A percentile compares a stretch with the other conserved stretches of the same genome.
phyloP scores from a whole-genome alignment of 2,329 filamentous ascomycete species.

The Neocucurbitaria cava region DNA sequence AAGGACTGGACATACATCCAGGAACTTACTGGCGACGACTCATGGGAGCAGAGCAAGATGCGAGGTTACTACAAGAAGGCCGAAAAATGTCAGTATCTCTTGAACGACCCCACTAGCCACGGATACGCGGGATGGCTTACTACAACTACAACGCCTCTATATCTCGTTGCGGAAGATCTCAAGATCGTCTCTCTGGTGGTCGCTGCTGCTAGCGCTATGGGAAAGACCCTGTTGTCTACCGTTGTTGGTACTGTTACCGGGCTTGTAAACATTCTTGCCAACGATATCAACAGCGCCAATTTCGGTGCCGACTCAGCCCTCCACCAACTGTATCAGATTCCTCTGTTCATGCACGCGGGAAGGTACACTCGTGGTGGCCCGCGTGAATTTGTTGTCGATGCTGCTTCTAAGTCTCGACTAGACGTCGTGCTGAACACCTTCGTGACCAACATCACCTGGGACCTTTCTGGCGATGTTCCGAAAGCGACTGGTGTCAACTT shows the following conservation, averaged over 20 bases:
- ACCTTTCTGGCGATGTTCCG: conserved; percentile 61
- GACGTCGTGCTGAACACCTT: conserved; percentile 67
- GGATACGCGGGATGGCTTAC: conserved; percentile 56
- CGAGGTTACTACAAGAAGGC: background rate
- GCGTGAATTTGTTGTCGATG: conserved; percentile 62
- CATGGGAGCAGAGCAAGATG: conserved; percentile 54
- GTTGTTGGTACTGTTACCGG: conserved; percentile 51
- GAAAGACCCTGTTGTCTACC: conserved; percentile 43
- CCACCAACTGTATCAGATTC: conserved; percentile 62
- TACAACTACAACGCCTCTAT: conserved; percentile 59
- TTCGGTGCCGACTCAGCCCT: conserved; percentile 53
- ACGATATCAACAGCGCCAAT: conserved; percentile 57
- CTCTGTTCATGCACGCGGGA: conserved; percentile 56
- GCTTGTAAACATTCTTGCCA: conserved; percentile 55
- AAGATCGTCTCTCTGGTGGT: conserved; percentile 61
- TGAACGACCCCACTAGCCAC: conserved; percentile 16
- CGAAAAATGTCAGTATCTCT: conserved; percentile 1
- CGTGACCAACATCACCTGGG: no score
- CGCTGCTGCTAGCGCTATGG: conserved; percentile 59
- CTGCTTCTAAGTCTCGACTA: conserved; percentile 64
- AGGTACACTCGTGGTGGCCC: conserved; percentile 58
- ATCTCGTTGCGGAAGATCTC: conserved; percentile 58
- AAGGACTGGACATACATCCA: conserved; percentile 67
- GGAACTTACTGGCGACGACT: conserved; percentile 63
- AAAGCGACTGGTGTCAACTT: conserved; percentile 53